Conservation (phyloP, 305 asterid genomes). For the Fraxinus albicans region DNA sequence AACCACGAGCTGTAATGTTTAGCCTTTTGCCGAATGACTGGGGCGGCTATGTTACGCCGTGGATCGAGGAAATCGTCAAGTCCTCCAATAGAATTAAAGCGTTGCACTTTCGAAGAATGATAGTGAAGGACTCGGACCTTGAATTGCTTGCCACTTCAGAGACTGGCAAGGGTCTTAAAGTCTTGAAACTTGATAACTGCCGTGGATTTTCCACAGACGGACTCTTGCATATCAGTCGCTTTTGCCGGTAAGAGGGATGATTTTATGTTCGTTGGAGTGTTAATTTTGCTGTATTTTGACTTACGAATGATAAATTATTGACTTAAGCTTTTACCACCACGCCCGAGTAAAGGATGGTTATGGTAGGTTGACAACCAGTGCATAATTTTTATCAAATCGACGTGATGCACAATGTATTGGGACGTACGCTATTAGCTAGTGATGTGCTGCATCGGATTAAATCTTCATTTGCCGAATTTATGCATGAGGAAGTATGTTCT, state of each 20-base stretch:
- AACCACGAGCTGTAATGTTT: background rate
- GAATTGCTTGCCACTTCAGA: slow-evolving; percentile 44
- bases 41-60: slow-evolving; percentile 50
- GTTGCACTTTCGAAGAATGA: slow-evolving; percentile 86
- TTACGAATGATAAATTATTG: background rate
- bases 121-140: slow-evolving; percentile 79
- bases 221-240: slow-evolving; percentile 49
- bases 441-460: background rate
- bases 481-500: too few relatives aligned
- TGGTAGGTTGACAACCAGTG: background rate
- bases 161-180: slow-evolving; percentile 49
- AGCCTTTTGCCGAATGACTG: background rate
- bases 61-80: slow-evolving; percentile 58
- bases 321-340: too few relatives aligned
- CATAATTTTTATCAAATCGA: background rate
- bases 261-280: background rate
- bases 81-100: slow-evolving; percentile 43
- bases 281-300: background rate
- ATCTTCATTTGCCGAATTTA: background rate
- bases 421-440: background rate
- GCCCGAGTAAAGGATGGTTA: too few relatives aligned
- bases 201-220: slow-evolving; percentile 77
- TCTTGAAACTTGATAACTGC: slow-evolving; percentile 75
- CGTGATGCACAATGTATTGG: background rate
- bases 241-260: slow-evolving; percentile 50